These are phyloP conservation scores for Aspergillus jensenii DNA, from an alignment of 2,329 filamentous ascomycete genomes.

Conservation along the genomic window DNA sequence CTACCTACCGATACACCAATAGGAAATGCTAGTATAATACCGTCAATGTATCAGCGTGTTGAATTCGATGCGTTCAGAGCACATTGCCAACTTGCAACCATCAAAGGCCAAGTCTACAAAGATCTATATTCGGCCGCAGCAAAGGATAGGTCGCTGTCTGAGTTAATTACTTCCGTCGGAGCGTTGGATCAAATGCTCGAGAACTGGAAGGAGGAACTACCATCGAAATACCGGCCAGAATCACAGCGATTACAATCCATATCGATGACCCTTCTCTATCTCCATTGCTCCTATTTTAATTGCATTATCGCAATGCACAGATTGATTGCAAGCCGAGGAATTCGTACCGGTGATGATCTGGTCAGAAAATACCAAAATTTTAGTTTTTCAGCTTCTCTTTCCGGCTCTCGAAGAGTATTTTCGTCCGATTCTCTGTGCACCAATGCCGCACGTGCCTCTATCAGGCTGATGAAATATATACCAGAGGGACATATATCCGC, in stretches of 20 bases:
- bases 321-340: conserved; percentile 6
- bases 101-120: conserved; percentile 16
- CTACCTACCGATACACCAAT: conserved; percentile 3
- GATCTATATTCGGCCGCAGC: conserved; percentile 15
- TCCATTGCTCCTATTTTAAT: conserved; percentile 19
- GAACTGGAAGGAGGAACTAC: conserved; percentile 14
- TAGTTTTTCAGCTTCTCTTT: neutral
- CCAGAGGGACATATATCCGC: conserved; percentile 13
- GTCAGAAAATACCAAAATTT: neutral
- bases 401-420: conserved; percentile 9
- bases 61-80: conserved; percentile 15
- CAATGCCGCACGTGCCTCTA: conserved; percentile 19
- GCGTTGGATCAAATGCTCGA: conserved; percentile 15
- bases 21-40: neutral
- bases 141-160: conserved; percentile 10
- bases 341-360: conserved; percentile 8
- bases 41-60: conserved; percentile 1
- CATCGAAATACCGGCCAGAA: conserved; percentile 14
- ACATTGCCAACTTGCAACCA: conserved; percentile 16
- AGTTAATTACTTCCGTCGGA: conserved; percentile 12
- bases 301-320: conserved; percentile 21
- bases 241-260: neutral
- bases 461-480: conserved; percentile 16
- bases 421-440: conserved; percentile 15
- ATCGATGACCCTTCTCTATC: conserved; percentile 12